Percentiles rank a stretch among this genome's conserved stretches.
Conservation (phyloP, 2,329 filamentous ascomycete genomes). For the Pseudocercospora vitis region DNA sequence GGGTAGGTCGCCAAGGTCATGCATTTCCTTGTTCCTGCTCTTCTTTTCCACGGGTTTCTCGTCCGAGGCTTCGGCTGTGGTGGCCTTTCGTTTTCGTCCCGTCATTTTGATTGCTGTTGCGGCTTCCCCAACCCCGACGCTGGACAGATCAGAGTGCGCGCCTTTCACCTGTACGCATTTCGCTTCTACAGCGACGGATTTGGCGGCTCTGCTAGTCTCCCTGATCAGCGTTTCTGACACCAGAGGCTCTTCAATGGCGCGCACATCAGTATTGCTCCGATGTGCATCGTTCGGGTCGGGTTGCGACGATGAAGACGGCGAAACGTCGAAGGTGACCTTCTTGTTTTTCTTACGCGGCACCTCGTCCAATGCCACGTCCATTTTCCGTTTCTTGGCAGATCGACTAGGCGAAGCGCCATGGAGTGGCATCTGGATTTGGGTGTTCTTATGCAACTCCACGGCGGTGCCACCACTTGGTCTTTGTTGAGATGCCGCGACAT, state of each 20-base stretch:
- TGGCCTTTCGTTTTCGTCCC: conserved; percentile 16
- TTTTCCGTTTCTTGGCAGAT: conserved; percentile 18
- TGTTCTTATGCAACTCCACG: conserved; percentile 15
- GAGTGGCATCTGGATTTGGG: conserved; percentile 23
- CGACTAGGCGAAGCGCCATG: conserved; percentile 18
- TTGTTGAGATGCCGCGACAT: conserved; percentile 7
- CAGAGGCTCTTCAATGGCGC: conserved; percentile 16
- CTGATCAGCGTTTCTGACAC: conserved; percentile 10
- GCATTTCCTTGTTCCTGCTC: conserved; percentile 14
- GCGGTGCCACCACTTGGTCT: conserved; percentile 18
- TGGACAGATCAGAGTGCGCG: neutral
- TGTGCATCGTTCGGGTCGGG: neutral
- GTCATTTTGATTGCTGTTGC: too few species aligned
- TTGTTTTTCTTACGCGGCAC: conserved; percentile 18
- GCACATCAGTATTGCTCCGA: neutral
- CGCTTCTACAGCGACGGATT: conserved; percentile 8
- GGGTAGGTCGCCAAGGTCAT: conserved; percentile 8
- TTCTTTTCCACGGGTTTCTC: conserved; percentile 15
- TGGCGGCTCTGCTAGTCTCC: neutral
- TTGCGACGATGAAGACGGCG: conserved; percentile 7
- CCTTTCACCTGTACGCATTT: neutral
- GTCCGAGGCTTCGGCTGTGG: neutral
- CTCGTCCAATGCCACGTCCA: neutral
- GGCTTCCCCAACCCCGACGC: neutral
- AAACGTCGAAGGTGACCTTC: conserved; percentile 21